Evolutionary conservation across 495 filamentous ascomycete species (phyloP).

Genomic region (Xanthoparmelia taractica): DNA sequence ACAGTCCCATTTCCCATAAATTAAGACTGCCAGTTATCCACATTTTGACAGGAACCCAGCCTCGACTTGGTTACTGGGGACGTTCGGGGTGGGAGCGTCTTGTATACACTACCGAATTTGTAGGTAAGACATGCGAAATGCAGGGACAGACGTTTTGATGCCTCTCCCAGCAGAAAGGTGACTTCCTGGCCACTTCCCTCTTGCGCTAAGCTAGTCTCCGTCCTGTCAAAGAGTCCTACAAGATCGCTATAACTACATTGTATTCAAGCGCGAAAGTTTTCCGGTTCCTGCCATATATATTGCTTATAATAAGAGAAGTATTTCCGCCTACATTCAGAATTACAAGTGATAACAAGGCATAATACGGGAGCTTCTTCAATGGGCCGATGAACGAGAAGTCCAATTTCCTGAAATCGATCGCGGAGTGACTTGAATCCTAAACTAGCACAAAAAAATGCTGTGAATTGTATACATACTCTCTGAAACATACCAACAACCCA

Average conservation of each 20-base stretch:
- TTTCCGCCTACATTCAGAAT: not conserved
- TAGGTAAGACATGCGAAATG: constrained; percentile 7
- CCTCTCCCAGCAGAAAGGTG: not conserved
- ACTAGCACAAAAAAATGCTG: constrained; percentile 8
- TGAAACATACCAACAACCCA: constrained; percentile 7
- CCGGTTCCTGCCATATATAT: not conserved
- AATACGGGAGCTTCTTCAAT: not conserved
- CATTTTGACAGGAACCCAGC: not conserved
- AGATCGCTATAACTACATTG: constrained; percentile 2
- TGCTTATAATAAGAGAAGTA: not conserved
- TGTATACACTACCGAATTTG: not conserved
- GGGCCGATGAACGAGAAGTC: constrained; percentile 4
- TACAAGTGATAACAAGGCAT: not conserved
- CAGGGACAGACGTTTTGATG: constrained; percentile 1
- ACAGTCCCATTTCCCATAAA: not conserved
- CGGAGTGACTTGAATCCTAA: constrained; percentile 1
- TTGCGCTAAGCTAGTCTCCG: constrained; percentile 4
- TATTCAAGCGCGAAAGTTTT: constrained; percentile 1
- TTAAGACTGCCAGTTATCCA: not conserved
- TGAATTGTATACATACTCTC: not conserved
- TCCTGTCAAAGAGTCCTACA: constrained; percentile 9
- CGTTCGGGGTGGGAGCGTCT: constrained; percentile 4
- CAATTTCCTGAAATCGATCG: constrained; percentile 7
- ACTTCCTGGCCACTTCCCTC: not conserved
- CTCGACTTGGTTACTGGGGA: not conserved